Conservation (phyloP, 352 stramenopile species). For the Hyaloperonospora arabidopsidis region DNA sequence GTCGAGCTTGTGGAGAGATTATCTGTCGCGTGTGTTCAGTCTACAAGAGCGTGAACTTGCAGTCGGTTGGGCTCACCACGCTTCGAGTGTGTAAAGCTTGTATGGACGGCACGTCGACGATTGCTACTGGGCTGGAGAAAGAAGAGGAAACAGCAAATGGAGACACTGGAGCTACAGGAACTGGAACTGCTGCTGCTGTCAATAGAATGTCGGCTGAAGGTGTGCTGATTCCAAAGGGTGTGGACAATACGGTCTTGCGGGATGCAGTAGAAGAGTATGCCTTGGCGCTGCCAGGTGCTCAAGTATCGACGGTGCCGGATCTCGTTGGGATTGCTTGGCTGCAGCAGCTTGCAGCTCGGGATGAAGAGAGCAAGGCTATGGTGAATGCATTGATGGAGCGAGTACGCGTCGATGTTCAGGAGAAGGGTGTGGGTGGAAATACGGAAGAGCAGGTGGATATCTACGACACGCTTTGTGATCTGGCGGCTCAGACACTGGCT, state of each 20-base stretch:
- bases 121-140: conserved; percentile 18
- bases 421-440: conserved; percentile 14
- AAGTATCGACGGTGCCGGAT: conserved; percentile 54
- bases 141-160: conserved; percentile 9
- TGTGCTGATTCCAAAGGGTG: conserved; percentile 31
- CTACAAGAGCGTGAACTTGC: conserved; percentile 71
- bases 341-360: conserved; percentile 53
- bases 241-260: conserved; percentile 38
- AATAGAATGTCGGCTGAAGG: conserved; percentile 13
- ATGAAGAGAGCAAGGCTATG: conserved; percentile 66
- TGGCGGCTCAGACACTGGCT: conserved; percentile 62
- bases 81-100: conserved; percentile 74
- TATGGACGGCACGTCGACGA: conserved; percentile 50
- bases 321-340: conserved; percentile 75
- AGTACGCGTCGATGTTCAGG: conserved; percentile 38
- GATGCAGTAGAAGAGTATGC: conserved; percentile 69
- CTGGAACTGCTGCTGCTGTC: conserved; percentile 11
- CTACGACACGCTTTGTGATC: conserved; percentile 75
- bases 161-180: conserved; percentile 1
- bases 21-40: conserved; percentile 77
- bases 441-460: conserved; percentile 63
- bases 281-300: conserved; percentile 49
- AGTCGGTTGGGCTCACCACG: conserved; percentile 62
- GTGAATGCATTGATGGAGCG: conserved; percentile 63
- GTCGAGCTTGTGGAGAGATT: conserved; percentile 74